Base-by-base conservation (phyloP, 768 basidiomycete genomes). In the Auricularia sp. region DNA sequence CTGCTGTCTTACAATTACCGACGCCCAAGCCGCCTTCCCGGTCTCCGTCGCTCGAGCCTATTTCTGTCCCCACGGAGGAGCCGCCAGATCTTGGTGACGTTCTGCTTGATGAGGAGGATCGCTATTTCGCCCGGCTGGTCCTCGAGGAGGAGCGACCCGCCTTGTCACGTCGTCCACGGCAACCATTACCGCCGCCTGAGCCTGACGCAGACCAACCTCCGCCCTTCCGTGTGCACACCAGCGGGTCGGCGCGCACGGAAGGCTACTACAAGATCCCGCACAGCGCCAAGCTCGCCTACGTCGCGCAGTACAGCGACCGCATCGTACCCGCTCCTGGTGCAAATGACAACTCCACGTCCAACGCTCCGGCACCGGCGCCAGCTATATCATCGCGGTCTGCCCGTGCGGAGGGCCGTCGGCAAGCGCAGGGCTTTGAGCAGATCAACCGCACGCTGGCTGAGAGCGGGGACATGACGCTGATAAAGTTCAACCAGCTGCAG, bases 401-500 rank as follows among this genome's bases (percentile, higher is more conserved):
- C 67, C 90, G 96, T 61, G 94, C 94, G 18, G 93, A 90, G 68
- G 94, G 94, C 33, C 86, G 96, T 3, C 85, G 93, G 34, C 87
- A 94, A 65, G 95, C 92, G 0, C 89, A 91, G 69, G 96, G 94
- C 1, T 78, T 98, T 72, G 96, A 99, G 72, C 92, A 96, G 77
- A 90, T 96, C 78, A 92, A 95, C 71, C 82, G 84, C 34, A 89
- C 87, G 24, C 87, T 88, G 61, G 88, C 85, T 29, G 73, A 91
- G 66, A 89, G 86, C 64, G 36, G 33, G 29, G 84, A 92, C 73
- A 74, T 90, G 54, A 80, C 79, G n/a, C 69, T 79, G 10, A 77
- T 82, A 69, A 96, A 97, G 80, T 98, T 98, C 81, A 98, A 98
- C 75, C 97, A 98, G 78, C 83, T 99, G 29, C 92, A 97, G 76